Evolutionary conservation across 805 yeast species (phyloP).

Genomic region (Lipomyces mesembrius): DNA sequence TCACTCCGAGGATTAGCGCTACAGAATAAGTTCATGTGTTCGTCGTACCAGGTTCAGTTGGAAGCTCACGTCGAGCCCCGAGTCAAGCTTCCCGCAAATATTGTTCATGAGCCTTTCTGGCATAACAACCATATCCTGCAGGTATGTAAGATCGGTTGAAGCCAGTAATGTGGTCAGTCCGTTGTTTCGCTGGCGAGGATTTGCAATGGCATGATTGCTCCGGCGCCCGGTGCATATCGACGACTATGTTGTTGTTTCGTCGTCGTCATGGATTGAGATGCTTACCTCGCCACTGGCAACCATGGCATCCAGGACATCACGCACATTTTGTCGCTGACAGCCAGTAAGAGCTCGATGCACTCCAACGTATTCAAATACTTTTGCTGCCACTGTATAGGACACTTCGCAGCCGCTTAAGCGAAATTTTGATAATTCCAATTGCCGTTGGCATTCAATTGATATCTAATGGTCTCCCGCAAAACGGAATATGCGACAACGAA

Average conservation of each 20-base stretch:
- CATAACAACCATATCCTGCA: not conserved
- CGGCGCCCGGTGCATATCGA: not conserved
- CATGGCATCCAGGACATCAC: not conserved
- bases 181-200: not conserved
- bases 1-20: not conserved
- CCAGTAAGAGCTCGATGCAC: not conserved
- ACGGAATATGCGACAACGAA: slow-evolving; percentile 43
- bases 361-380: not conserved
- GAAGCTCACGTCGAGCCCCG: not conserved
- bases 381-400: not conserved
- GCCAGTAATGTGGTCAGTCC: not conserved
- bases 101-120: not conserved
- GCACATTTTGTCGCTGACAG: not conserved
- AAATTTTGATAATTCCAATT: not conserved
- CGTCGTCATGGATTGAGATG: not conserved
- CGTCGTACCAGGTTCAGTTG: not conserved
- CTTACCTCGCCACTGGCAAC: not conserved
- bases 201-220: no score
- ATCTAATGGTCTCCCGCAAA: not conserved
- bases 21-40: not conserved
- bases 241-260: not conserved
- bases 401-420: not conserved
- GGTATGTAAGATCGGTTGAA: not conserved
- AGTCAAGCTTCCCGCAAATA: not conserved
- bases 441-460: not conserved